Percentiles rank a stretch among this genome's conserved stretches.
Conservation (phyloP, 2,329 filamentous ascomycete genomes). For the Neopestalotiopsis clavispora region DNA sequence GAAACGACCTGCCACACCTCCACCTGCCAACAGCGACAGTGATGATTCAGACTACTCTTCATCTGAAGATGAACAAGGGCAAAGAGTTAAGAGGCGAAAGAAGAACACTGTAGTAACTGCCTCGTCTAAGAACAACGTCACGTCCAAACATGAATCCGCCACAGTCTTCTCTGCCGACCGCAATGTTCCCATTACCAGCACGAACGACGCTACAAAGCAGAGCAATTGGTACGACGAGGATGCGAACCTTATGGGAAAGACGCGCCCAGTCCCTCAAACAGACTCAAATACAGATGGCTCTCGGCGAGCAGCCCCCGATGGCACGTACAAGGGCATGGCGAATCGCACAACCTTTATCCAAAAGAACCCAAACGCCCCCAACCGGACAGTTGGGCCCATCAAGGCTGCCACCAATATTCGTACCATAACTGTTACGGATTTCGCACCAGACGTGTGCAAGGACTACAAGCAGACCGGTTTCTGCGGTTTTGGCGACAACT, state of each 20-base stretch:
- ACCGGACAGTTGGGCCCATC: conserved; percentile 77
- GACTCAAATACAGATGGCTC: conserved; percentile 11
- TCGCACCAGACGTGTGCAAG: conserved; percentile 92
- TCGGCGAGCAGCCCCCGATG: conserved; percentile 51
- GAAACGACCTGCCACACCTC: conserved; percentile 81
- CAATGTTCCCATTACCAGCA: conserved; percentile 63
- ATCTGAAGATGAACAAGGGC: conserved; percentile 78
- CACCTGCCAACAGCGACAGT: conserved; percentile 62
- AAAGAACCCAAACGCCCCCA: conserved; percentile 77
- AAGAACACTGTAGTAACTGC: conserved; percentile 71
- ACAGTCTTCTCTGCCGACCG: conserved; percentile 66
- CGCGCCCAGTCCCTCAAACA: conserved; percentile 44
- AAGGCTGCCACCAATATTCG: conserved; percentile 90
- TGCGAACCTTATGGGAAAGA: conserved; percentile 64
- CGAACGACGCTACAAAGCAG: conserved; percentile 88
- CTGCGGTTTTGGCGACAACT: conserved; percentile 76
- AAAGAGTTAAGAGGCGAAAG: conserved; percentile 78
- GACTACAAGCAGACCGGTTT: conserved; percentile 84
- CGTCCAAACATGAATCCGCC: conserved; percentile 48
- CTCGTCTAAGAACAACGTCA: conserved; percentile 56
- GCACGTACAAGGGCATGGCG: conserved; percentile 78
- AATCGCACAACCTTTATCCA: conserved; percentile 77
- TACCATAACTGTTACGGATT: conserved; percentile 89
- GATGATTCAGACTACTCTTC: conserved; percentile 70
- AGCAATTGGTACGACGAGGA: conserved; percentile 88